Base-by-base conservation (phyloP, 495 filamentous ascomycete species). In the Daldinia concentrica region DNA sequence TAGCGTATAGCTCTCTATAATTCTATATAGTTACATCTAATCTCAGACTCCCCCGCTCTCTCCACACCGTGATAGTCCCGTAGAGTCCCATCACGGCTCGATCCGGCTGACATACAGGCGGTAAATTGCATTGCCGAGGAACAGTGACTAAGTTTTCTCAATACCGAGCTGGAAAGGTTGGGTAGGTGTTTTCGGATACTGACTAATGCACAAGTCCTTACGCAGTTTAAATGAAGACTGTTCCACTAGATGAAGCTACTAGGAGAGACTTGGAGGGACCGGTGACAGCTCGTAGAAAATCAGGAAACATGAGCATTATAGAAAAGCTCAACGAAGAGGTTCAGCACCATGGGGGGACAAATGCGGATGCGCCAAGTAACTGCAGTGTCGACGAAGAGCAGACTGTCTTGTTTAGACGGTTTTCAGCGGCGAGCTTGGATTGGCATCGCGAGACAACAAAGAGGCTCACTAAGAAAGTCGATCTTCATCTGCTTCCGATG, bases 401-500 rank as follows among this genome's bases (percentile, higher is more conserved):
- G 24, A 19, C 60, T 32, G 58, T 41, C 26, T 19, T 61, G 22
- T 76, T 77, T 54, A 63, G 61, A 22, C 55, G 71, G 39, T 81
- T 82, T 36, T 58, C 64, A 6, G 64, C 58, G 17, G 76, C 74
- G 26, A 64, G 68, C 64, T 36, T 58, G 7, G 74, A 72, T 41
- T 78, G 75, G 77, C 74, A 75, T 50, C 56, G 56, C 9, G 29
- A 36, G 14, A 66, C 71, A 45, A 66, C 70, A 11, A 76, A 73
- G 55, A 67, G 55, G 41, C 62, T 83, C 30, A 60, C 80, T 58
- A 71, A 78, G 55, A 83, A 82, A 68, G 74, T 82, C n/a, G 81
- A 83, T 61, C 15, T 74, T n/a, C 81, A 76, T 56, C 72, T 83
- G 8, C 74, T 83, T 32, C 81, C 81, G 45, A 77, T 80, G 51